These are phyloP conservation scores for Vigna unguiculata DNA, from an alignment of 306 rosid genomes.

Conservation along the genomic window DNA sequence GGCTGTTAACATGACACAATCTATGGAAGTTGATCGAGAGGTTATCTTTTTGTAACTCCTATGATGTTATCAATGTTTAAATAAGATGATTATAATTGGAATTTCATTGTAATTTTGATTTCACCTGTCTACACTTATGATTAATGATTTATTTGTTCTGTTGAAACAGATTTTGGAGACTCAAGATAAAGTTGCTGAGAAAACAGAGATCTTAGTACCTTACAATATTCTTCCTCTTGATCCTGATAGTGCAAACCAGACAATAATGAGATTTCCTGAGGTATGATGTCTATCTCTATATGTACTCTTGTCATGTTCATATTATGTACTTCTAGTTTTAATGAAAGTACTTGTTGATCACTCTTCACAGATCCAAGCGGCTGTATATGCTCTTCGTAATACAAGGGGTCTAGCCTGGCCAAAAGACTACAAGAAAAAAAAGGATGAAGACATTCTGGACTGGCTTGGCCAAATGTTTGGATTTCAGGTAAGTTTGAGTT, in stretches of 20 bases:
- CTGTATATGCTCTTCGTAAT: slow-evolving; percentile 92
- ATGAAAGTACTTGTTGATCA: slow-evolving; percentile 21
- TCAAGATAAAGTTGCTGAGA: slow-evolving; percentile 94
- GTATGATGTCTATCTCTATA: slow-evolving; percentile 48
- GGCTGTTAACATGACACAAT: slow-evolving; percentile 97
- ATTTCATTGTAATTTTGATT: slow-evolving; percentile 6
- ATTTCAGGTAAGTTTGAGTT: slow-evolving; percentile 74
- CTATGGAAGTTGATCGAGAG: slow-evolving; percentile 98
- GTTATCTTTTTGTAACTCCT: slow-evolving; percentile 46
- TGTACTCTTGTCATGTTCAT: slow-evolving; percentile 1
- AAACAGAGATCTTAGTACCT: slow-evolving; percentile 90
- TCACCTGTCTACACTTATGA: not conserved
- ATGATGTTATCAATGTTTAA: not conserved
- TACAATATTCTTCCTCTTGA: slow-evolving; percentile 99
- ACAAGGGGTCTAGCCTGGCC: slow-evolving; percentile 97
- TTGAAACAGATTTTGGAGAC: slow-evolving; percentile 84
- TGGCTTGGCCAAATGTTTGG: slow-evolving; percentile 99
- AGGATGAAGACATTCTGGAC: slow-evolving; percentile 92
- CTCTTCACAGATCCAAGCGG: slow-evolving; percentile 82
- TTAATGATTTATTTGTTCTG: slow-evolving; percentile 34
- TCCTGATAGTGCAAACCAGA: slow-evolving; percentile 96
- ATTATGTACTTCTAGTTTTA: slow-evolving; percentile 19
- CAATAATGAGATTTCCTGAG: slow-evolving; percentile 96
- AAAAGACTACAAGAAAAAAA: slow-evolving; percentile 80
- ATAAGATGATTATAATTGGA: slow-evolving; percentile 5